These are phyloP conservation scores for Cenchrus purpureus DNA, from an alignment of 176 grass and related monocot species.

Conservation along the genomic window DNA sequence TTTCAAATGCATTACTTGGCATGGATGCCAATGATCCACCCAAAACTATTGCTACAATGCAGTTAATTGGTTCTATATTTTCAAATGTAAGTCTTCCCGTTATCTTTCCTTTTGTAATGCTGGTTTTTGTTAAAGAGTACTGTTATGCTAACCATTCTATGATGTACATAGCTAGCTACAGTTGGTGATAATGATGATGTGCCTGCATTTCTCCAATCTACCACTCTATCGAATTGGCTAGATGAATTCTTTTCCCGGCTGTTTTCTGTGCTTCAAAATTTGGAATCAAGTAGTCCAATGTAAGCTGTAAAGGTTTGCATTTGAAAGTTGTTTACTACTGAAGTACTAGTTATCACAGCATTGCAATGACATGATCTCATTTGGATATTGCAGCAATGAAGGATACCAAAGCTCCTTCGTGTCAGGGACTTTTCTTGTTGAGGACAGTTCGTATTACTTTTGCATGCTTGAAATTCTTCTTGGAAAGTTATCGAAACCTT, in stretches of 20 bases:
- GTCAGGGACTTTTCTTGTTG: conserved; percentile 89
- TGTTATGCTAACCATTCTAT: conserved; percentile 41
- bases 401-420: conserved; percentile 67
- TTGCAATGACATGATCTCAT: conserved; percentile 34
- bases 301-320: conserved; percentile 45
- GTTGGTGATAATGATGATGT: conserved; percentile 60
- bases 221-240: conserved; percentile 78
- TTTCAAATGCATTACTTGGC: conserved; percentile 97
- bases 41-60: conserved; percentile 94
- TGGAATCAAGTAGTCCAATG: conserved; percentile 89
- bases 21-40: conserved; percentile 99
- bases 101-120: conserved; percentile 33
- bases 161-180: conserved; percentile 70
- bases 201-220: conserved; percentile 71
- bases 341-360: conserved; percentile 11
- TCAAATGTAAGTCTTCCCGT: conserved; percentile 75
- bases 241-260: conserved; percentile 91
- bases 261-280: conserved; percentile 89
- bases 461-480: conserved; percentile 96
- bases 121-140: conserved; percentile 18
- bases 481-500: conserved; percentile 80
- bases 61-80: conserved; percentile 95
- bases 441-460: conserved; percentile 87
- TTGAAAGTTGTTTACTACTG: conserved; percentile 9
- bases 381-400: conserved; percentile 75